Evolutionary conservation across 2,329 filamentous ascomycete genomes (phyloP).

Genomic region (Nothomitra cinnamomea): DNA sequence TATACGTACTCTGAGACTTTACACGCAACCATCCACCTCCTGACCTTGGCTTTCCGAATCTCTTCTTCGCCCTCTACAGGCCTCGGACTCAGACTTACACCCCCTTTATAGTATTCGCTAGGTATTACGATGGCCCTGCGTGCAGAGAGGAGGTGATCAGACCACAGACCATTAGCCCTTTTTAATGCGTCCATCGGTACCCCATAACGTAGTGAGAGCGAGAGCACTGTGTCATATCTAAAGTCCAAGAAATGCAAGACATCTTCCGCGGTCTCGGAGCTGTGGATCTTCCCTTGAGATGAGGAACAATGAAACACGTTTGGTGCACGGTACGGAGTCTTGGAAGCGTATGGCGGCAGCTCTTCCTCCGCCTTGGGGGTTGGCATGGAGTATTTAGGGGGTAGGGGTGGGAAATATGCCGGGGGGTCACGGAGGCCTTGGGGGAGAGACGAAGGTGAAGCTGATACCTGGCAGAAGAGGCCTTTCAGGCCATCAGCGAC

Average conservation of each 20-base stretch:
- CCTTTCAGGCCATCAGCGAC: slow-evolving; percentile 15
- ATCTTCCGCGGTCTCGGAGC: slow-evolving; percentile 29
- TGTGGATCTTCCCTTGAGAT: slow-evolving; percentile 1
- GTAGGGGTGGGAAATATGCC: slow-evolving; percentile 35
- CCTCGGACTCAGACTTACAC: slow-evolving; percentile 48
- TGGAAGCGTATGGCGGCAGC: slow-evolving; percentile 16
- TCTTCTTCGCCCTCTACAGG: slow-evolving; percentile 62
- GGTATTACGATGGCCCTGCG: slow-evolving; percentile 57
- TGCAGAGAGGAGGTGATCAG: slow-evolving; percentile 53
- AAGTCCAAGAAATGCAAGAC: slow-evolving; percentile 61
- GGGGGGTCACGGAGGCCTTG: slow-evolving; percentile 54
- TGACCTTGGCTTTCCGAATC: slow-evolving; percentile 48
- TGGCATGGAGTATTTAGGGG: not conserved
- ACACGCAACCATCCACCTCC: slow-evolving; percentile 63
- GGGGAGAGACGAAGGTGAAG: slow-evolving; percentile 39
- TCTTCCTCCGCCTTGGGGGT: not conserved
- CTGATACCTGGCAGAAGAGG: slow-evolving; percentile 63
- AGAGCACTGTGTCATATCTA: slow-evolving; percentile 46
- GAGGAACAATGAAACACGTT: not conserved
- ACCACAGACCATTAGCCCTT: slow-evolving; percentile 49
- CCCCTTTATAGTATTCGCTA: slow-evolving; percentile 48
- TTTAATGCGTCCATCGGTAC: slow-evolving; percentile 48
- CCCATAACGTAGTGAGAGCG: slow-evolving; percentile 53
- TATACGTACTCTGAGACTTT: slow-evolving; percentile 54
- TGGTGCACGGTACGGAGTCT: not conserved